Evolutionary conservation across 352 stramenopile species (phyloP), one percentile per base, ranked within the genome.

Genomic region (Phytophthora melonis): DNA sequence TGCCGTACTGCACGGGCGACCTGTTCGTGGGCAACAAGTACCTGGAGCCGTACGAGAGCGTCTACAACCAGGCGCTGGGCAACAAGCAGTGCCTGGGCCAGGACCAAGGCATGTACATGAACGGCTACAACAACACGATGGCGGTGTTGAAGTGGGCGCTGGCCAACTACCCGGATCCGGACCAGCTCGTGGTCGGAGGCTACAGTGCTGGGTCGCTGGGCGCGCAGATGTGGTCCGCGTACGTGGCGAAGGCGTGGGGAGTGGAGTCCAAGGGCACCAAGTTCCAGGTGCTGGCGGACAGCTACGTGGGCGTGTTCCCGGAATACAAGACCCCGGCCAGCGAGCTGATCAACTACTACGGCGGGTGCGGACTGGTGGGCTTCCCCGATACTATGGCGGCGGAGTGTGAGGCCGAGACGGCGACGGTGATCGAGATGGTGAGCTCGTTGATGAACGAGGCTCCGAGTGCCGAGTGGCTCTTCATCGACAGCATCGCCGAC

Each of bases 1-100:
- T 93, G 34, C 82, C 81, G 45, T 90, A 90, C 75, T 92, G 85
- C 78, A 90, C 82, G 58, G 81, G 82, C 30, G 79, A 90, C 52
- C 66, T 92, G 60, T 84, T 90, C 63, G 53, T 87, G 1, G 85
- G 81, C 60, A 84, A 80, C 72, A 61, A 69, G n/a, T 56, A 76
- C 18, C 32, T 68, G 23, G 69, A 56, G 45, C 16, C 54, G 13
- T 68, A 63, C 21, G 69, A 82, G 60, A 77, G 71, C 50, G 63
- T 60, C 39, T 66, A 84, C 55, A 80, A 74, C 30, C 43, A 58
- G 25, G 50, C 84, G 16, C 67, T 89, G 36, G 71, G 68, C 21
- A 79, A 84, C 63, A 59, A 59, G 27, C 63, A 77, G 58, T 86
- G 72, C 60, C 68, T 73, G 30, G 41, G 43, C 9, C 70, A 76